phyloP scores from a whole-genome alignment of 2,329 filamentous ascomycete species.

The Stagonosporopsis chrysanthemi region DNA sequence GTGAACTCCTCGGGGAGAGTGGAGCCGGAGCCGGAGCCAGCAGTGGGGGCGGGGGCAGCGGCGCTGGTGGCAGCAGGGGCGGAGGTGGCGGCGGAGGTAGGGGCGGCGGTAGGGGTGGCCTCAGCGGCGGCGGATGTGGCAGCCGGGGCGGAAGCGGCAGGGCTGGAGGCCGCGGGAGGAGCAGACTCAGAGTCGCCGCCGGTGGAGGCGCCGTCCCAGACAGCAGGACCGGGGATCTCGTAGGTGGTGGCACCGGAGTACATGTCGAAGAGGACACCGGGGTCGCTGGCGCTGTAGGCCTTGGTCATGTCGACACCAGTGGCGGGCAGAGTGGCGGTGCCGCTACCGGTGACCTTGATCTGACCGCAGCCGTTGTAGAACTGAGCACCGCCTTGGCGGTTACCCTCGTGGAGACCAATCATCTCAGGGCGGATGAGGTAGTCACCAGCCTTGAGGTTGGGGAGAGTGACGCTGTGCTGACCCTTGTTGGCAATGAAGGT shows the following conservation, averaged over 20 bases:
- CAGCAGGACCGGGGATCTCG: slow-evolving; percentile 50
- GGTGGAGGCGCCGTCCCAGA: slow-evolving; percentile 41
- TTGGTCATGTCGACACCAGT: slow-evolving; percentile 55
- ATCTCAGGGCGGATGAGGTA: slow-evolving; percentile 55
- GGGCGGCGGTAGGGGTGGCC: background rate
- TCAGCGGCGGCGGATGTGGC: slow-evolving; percentile 16
- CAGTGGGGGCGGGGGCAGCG: slow-evolving; percentile 11
- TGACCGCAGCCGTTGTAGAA: slow-evolving; percentile 55
- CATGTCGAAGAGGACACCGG: slow-evolving; percentile 52
- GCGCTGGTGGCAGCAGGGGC: slow-evolving; percentile 17
- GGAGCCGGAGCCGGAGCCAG: slow-evolving; percentile 25
- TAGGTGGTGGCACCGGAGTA: slow-evolving; percentile 47
- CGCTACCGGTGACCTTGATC: slow-evolving; percentile 47
- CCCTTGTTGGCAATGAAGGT: slow-evolving; percentile 52
- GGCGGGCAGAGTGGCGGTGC: slow-evolving; percentile 38
- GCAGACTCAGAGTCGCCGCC: slow-evolving; percentile 23
- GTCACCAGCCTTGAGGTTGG: slow-evolving; percentile 46
- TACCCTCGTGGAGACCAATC: slow-evolving; percentile 53
- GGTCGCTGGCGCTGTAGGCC: slow-evolving; percentile 51
- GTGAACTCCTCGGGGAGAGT: slow-evolving; percentile 41
- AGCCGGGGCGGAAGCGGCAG: slow-evolving; percentile 13
- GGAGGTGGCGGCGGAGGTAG: slow-evolving; percentile 1
- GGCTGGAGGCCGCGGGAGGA: slow-evolving; percentile 20
- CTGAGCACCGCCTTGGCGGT: slow-evolving; percentile 47
- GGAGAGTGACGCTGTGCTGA: slow-evolving; percentile 50